These are phyloP conservation scores for Tieghemostelium lacteum DNA, from an alignment of 78 protist genomes.

Conservation along the genomic window DNA sequence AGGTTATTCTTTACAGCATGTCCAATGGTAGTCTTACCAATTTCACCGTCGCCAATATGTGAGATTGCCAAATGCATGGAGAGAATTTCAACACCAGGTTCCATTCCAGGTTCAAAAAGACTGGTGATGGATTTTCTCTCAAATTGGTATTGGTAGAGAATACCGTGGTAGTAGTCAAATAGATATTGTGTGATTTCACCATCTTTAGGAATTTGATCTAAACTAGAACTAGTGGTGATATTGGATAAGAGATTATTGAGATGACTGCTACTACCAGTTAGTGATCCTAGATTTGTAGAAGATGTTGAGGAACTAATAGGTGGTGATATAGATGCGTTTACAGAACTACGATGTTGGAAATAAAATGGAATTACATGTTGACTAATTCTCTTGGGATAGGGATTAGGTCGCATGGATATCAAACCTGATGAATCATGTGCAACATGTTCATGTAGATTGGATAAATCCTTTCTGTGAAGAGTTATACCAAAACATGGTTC, in stretches of 20 bases:
- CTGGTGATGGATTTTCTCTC: slow-evolving; percentile 37
- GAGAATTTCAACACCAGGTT: slow-evolving; percentile 37
- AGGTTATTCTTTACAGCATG: slow-evolving; percentile 12
- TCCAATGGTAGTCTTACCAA: background rate
- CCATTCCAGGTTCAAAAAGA: slow-evolving; percentile 27
- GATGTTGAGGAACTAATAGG: background rate
- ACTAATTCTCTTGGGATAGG: slow-evolving; percentile 22
- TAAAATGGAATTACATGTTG: slow-evolving; percentile 46
- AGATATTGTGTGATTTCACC: no score
- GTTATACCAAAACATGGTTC: slow-evolving; percentile 64
- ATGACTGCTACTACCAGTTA: no score
- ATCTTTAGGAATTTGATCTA: no score
- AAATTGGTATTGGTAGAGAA: slow-evolving; percentile 51
- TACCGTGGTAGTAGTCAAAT: slow-evolving; percentile 63
- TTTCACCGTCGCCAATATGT: slow-evolving; percentile 41
- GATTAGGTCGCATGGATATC: slow-evolving; percentile 16
- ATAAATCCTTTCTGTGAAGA: slow-evolving; percentile 11
- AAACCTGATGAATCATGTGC: slow-evolving; percentile 41
- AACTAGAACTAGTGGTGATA: no score
- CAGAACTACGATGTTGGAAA: background rate
- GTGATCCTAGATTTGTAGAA: background rate
- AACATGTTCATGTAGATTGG: slow-evolving; percentile 27
- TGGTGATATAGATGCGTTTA: no score
- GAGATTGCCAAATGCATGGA: slow-evolving; percentile 55
- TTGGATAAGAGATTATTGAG: no score